Conservation (phyloP, 164 flowering plant genomes). For the Vitis vinifera region DNA sequence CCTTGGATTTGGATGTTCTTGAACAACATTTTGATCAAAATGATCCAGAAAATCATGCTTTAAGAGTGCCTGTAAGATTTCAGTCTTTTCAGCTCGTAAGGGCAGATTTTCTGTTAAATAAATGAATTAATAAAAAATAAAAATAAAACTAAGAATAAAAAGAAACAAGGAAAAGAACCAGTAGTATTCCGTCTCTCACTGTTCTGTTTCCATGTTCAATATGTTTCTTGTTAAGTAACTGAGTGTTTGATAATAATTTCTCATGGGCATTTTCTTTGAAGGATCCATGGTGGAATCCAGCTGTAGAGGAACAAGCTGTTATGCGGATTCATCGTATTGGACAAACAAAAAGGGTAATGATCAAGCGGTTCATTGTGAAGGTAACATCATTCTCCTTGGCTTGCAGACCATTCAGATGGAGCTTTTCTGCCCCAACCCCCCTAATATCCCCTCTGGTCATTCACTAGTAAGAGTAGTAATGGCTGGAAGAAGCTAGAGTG, state of each 20-base stretch:
- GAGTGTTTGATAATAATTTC: background rate
- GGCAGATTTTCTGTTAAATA: background rate
- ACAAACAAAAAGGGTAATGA: slow-evolving; percentile 77
- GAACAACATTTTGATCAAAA: background rate
- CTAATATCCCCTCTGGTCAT: too few species aligned
- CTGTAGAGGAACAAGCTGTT: slow-evolving; percentile 99
- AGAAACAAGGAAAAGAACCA: too few species aligned
- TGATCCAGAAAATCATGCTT: background rate
- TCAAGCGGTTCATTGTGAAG: slow-evolving; percentile 92
- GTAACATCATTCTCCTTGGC: slow-evolving; percentile 29
- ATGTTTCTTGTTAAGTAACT: background rate
- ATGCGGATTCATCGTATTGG: slow-evolving; percentile 99
- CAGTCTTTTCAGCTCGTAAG: background rate
- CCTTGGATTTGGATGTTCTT: background rate
- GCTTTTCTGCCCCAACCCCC: too few species aligned
- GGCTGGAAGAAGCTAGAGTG: too few species aligned
- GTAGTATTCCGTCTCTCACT: too few species aligned
- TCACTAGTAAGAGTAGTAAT: too few species aligned
- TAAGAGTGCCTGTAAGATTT: background rate
- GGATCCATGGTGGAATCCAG: slow-evolving; percentile 99
- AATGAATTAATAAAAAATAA: too few species aligned
- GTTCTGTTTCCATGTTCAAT: background rate
- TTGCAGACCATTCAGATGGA: background rate
- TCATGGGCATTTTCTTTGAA: slow-evolving; percentile 20
- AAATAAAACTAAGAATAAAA: too few species aligned